Evolutionary conservation across 495 filamentous ascomycete species (phyloP), one percentile per base, ranked within the genome.

Genomic region (Immersiella caudata): DNA sequence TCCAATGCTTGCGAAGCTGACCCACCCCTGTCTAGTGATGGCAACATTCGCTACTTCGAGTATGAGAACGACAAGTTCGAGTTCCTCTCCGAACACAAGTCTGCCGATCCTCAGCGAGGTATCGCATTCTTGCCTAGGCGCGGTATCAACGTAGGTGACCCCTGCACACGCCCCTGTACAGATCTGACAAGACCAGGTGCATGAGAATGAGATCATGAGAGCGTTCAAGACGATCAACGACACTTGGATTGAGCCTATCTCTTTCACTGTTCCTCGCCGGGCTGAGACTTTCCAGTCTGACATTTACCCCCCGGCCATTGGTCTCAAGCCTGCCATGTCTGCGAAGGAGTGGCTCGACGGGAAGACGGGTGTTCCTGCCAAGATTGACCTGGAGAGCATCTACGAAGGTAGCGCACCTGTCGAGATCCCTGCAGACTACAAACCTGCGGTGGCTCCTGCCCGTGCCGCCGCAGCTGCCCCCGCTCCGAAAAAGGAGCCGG

Each of bases 251-350:
- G 94, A 99, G 75, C 95, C 95, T 11, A 90, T 99, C 73, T 97
- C 96, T 0, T 99, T 99, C 80, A 94, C 97, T 63, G 95, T 97
- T 0, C 96, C 96, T 59, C 90, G 95, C 27, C 86, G 93, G 49
- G 91, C 95, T n/a, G 95, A 99, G 79, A 91, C 89, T 57, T 99
- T 98, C 87, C 95, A 99, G 80, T 91, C 91, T 58, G 95, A 99
- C 73, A 97, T 99, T 71, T 99, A 92, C 75, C 96, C 94, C 20
- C 93, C 94, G 2, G 87, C 91, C 7, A 79, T 82, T 68, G 94
- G 94, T 54, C 51, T 86, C 6, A 93, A 91, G 74, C 87, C 94
- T 11, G 93, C 91, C 56, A 87, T 96, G 77, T 88, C 88, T 54
- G 83, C 92, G 14, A 79, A 84, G 21, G 92, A 97, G 64, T 99